phyloP scores from a whole-genome alignment of 345 rosid genomes.

The Arabidopsis thaliana region TAIR10.1 NC_003070.9:9053501-9054000 shows the following conservation, averaged over 20 bases:
- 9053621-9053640: constrained; percentile 18
- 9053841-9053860: constrained; percentile 73
- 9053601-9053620: constrained; percentile 24
- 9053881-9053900: constrained; percentile 34
- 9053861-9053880: constrained; percentile 75
- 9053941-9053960: constrained; percentile 56
- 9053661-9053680: background rate
- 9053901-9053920: background rate
- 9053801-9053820: constrained; percentile 89
- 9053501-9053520: constrained; percentile 74
- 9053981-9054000: constrained; percentile 79
- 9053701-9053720: constrained; percentile 71
- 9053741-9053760: constrained; percentile 79
- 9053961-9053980: constrained; percentile 69
- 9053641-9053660: constrained; percentile 2
- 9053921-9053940: constrained; percentile 19
- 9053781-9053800: constrained; percentile 72
- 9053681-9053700: constrained; percentile 17
- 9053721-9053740: constrained; percentile 69
- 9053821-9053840: constrained; percentile 79
- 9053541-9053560: constrained; percentile 80
- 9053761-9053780: constrained; percentile 98
- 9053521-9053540: constrained; percentile 81
- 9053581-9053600: constrained; percentile 44
- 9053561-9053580: constrained; percentile 93